Percentiles rank a stretch among this genome's conserved stretches.
Conservation (phyloP, 495 filamentous ascomycete species). For the Clohesyomyces aquaticus region DNA sequence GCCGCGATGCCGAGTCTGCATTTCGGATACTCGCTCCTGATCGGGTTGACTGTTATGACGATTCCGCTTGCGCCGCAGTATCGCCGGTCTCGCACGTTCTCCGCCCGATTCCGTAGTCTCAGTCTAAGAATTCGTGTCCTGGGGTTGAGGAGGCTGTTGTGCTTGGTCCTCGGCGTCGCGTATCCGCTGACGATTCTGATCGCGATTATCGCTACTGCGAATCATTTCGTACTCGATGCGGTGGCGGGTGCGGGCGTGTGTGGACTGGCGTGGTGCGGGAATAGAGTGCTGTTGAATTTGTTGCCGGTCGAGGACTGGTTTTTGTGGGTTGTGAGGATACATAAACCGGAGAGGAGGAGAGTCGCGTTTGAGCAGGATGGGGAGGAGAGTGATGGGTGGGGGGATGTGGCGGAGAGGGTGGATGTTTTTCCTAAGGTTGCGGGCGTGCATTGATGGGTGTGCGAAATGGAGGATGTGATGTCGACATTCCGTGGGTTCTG, state of each 20-base stretch:
- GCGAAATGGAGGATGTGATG: not conserved
- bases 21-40: conserved; percentile 78
- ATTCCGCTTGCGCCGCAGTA: conserved; percentile 52
- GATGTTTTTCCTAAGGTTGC: conserved; percentile 7
- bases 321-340: conserved; percentile 62
- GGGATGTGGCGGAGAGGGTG: not conserved
- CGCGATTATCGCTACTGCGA: conserved; percentile 73
- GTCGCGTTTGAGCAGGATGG: conserved; percentile 22
- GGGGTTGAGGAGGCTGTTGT: conserved; percentile 54
- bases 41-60: conserved; percentile 68
- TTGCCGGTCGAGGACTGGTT: conserved; percentile 68
- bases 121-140: conserved; percentile 42
- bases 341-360: conserved; percentile 56
- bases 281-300: conserved; percentile 62
- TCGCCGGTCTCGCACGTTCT: conserved; percentile 18
- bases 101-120: not conserved
- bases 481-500: too few relatives aligned
- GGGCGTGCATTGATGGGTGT: not conserved
- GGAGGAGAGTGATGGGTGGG: conserved; percentile 26
- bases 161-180: conserved; percentile 58
- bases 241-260: conserved; percentile 67
- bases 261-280: conserved; percentile 60
- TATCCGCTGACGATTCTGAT: conserved; percentile 69
- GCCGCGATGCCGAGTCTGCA: conserved; percentile 82
- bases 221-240: conserved; percentile 71